A percentile compares a stretch with the other conserved stretches of the same genome.
Evolutionary conservation across 1,139 yeast genomes (phyloP).

Genomic region (Hemisphaericaspora lyxosophila): DNA sequence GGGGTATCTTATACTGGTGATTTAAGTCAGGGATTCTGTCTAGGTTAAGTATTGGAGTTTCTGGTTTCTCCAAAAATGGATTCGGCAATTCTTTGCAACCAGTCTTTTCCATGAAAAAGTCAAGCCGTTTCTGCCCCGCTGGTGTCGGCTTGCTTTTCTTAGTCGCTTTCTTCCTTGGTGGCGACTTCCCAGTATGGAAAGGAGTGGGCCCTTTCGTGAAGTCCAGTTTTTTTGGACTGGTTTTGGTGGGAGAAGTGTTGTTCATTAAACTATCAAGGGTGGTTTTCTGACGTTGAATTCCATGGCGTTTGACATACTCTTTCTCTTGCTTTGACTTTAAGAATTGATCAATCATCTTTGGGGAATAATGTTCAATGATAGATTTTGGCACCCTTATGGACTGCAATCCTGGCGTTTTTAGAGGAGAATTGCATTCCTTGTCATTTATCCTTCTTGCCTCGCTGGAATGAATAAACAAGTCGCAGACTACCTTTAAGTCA

Average conservation of each 20-base stretch:
- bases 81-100: background rate
- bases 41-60: background rate
- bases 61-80: slow-evolving; percentile 4
- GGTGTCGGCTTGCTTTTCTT: background rate
- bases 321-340: slow-evolving; percentile 7
- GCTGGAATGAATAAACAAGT: slow-evolving; percentile 9
- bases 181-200: slow-evolving; percentile 2
- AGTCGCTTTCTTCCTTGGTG: slow-evolving; percentile 1
- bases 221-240: background rate
- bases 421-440: background rate
- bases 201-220: slow-evolving; percentile 3
- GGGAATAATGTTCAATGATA: slow-evolving; percentile 13
- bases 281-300: slow-evolving; percentile 10
- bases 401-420: slow-evolving; percentile 1
- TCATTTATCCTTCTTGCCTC: slow-evolving; percentile 7
- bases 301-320: slow-evolving; percentile 7
- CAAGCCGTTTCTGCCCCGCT: slow-evolving; percentile 7
- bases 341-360: slow-evolving; percentile 11
- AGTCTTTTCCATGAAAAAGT: slow-evolving; percentile 6
- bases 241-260: slow-evolving; percentile 9
- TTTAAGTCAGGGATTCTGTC: background rate
- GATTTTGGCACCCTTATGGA: slow-evolving; percentile 19
- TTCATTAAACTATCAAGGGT: slow-evolving; percentile 12
- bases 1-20: too few relatives aligned
- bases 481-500: slow-evolving; percentile 7